Conservation (phyloP, 2,329 filamentous ascomycete genomes). For the Juglanconis sp. region DNA sequence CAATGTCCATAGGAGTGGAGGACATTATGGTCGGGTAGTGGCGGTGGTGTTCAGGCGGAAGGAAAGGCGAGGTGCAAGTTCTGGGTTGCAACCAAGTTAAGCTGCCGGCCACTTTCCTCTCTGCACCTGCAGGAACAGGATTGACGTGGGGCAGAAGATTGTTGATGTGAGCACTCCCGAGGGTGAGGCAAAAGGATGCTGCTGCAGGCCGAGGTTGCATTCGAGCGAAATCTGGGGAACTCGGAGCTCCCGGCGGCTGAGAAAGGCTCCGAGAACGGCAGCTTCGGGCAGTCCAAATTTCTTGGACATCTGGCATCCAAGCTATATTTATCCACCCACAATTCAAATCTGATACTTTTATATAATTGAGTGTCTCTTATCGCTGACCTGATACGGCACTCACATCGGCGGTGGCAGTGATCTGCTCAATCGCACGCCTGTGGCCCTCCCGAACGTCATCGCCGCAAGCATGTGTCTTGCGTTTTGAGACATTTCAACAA, state of each 20-base stretch:
- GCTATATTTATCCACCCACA: not conserved
- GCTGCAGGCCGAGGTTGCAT: not conserved
- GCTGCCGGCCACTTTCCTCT: not conserved
- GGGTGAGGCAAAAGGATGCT: not conserved
- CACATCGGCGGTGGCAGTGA: too few species aligned
- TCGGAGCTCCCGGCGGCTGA: not conserved
- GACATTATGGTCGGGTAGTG: conserved; percentile 35
- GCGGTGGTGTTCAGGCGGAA: not conserved
- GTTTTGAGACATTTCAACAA: not conserved
- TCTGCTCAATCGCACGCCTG: too few species aligned
- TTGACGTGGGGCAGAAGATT: conserved; percentile 1
- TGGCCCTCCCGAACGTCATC: too few species aligned
- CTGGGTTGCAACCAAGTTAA: not conserved
- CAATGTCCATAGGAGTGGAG: conserved; percentile 57
- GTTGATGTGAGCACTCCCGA: not conserved
- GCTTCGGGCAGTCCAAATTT: not conserved
- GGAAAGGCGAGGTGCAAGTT: not conserved
- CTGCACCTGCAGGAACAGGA: conserved; percentile 2
- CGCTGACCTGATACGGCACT: too few species aligned
- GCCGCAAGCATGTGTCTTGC: too few species aligned
- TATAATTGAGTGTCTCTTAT: not conserved
- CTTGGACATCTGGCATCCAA: not conserved
- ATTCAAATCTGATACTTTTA: not conserved
- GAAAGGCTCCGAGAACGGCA: conserved; percentile 6
- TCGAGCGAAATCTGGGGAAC: conserved; percentile 10